Percentiles rank a stretch among this genome's conserved stretches.
These are phyloP conservation scores for Saturnispora galanensis DNA, from an alignment of 805 yeast genomes.

Conservation along the genomic window DNA sequence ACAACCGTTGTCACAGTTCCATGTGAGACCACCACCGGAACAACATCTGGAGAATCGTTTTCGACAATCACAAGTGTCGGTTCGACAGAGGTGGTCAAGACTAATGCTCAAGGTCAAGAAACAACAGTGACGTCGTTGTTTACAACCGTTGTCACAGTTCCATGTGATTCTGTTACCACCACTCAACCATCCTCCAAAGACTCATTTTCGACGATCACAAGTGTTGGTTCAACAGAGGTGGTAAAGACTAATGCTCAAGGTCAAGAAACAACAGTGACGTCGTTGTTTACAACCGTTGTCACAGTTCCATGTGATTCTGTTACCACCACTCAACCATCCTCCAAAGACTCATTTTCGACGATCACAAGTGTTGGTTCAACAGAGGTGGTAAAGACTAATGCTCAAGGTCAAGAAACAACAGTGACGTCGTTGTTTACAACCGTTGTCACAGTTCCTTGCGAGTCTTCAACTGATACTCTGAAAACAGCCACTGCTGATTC, in stretches of 20 bases:
- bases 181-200: background rate
- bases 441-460: background rate
- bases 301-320: conserved; percentile 1
- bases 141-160: background rate
- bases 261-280: background rate
- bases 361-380: background rate
- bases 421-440: background rate
- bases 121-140: background rate
- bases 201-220: background rate
- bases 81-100: background rate
- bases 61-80: background rate
- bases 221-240: background rate
- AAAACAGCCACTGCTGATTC: background rate
- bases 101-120: background rate
- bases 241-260: background rate
- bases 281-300: background rate
- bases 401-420: background rate
- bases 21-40: background rate
- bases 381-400: background rate
- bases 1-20: background rate
- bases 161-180: background rate
- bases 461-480: background rate
- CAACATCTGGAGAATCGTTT: too few relatives aligned
- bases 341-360: background rate
- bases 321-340: background rate